These are phyloP conservation scores for Leishmania guyanensis DNA, from an alignment of 208 protist genomes.

Conservation along the genomic window DNA sequence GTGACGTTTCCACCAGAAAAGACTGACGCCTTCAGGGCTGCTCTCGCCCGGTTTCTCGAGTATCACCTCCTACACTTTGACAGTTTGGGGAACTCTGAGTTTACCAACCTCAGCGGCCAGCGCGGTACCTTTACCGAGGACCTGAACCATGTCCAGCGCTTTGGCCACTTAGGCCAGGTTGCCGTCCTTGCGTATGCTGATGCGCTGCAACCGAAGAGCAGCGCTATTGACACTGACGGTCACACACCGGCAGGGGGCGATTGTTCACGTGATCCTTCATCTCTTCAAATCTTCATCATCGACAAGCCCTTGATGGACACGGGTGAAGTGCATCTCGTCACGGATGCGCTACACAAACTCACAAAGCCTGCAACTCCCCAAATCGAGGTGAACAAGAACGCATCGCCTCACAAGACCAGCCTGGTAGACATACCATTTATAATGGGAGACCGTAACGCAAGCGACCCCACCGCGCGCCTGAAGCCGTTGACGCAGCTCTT, in stretches of 20 bases:
- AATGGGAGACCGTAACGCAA: neutral
- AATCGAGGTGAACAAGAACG: neutral
- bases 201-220: constrained; percentile 14
- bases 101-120: constrained; percentile 62
- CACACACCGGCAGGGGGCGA: neutral
- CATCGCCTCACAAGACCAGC: neutral
- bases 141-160: constrained; percentile 58
- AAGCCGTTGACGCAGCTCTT: neutral
- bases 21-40: constrained; percentile 16
- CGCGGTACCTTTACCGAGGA: constrained; percentile 65
- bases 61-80: constrained; percentile 76
- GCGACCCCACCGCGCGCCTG: too few relatives aligned
- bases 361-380: neutral
- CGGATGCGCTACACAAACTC: constrained; percentile 21
- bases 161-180: constrained; percentile 38
- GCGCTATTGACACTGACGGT: neutral
- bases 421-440: neutral
- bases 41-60: constrained; percentile 48
- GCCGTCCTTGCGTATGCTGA: constrained; percentile 48
- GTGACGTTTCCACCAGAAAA: constrained; percentile 22
- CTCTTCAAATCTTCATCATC: constrained; percentile 69
- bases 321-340: constrained; percentile 18
- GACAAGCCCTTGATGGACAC: constrained; percentile 51
- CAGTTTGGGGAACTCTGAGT: constrained; percentile 38
- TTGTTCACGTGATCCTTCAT: constrained; percentile 18